Conservation (phyloP, 2,329 filamentous ascomycete species). For the Fusarium sp. region DNA sequence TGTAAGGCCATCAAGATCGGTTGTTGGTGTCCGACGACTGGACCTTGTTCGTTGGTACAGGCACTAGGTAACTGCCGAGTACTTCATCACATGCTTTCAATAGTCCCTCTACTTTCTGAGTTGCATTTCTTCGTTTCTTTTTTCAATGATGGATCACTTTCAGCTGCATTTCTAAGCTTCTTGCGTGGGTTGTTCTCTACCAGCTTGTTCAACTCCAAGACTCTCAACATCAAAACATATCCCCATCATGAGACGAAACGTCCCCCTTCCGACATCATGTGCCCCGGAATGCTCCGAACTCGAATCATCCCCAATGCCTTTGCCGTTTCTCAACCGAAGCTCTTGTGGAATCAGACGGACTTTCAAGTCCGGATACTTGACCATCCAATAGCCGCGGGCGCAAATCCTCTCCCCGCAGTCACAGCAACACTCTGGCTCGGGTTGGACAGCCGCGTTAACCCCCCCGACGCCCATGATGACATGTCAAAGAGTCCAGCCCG, state of each 20-base stretch:
- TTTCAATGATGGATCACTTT: not conserved
- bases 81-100: conserved; percentile 11
- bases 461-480: conserved; percentile 26
- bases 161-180: not conserved
- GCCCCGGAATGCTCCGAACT: conserved; percentile 2
- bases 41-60: not conserved
- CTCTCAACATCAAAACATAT: not conserved
- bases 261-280: not conserved
- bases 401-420: conserved; percentile 35
- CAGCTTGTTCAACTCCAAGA: not conserved
- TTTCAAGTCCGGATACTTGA: conserved; percentile 41
- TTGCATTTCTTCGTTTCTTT: conserved; percentile 1
- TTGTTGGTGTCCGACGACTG: conserved; percentile 9
- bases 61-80: conserved; percentile 9
- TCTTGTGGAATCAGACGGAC: conserved; percentile 36
- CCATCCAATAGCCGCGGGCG: conserved; percentile 33
- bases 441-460: conserved; percentile 36
- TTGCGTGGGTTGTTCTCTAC: not conserved
- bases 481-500: conserved; percentile 14
- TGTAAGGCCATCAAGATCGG: conserved; percentile 10
- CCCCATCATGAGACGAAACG: not conserved
- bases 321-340: conserved; percentile 11
- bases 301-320: conserved; percentile 3
- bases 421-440: conserved; percentile 19
- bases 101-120: conserved; percentile 3